Conservation (phyloP, 306 rosid genomes). For the Rosa rugosa region DNA sequence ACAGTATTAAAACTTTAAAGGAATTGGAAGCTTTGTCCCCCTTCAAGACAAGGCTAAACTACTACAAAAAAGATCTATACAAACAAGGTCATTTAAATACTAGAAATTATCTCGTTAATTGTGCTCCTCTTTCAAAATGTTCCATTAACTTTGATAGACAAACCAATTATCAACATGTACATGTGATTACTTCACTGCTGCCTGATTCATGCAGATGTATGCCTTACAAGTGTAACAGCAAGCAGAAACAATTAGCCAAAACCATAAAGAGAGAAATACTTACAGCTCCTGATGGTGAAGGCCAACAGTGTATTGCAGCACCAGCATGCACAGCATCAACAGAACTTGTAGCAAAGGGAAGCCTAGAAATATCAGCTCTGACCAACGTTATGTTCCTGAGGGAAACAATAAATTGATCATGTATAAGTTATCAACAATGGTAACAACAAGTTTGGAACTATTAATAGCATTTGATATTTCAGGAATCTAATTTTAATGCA, state of each 20-base stretch:
- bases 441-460: constrained; percentile 4
- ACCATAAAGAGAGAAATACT: constrained; percentile 32
- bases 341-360: constrained; percentile 85
- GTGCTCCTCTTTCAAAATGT: neutral
- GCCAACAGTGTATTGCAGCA: constrained; percentile 97
- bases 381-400: constrained; percentile 68
- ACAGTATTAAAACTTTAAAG: neutral
- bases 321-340: constrained; percentile 94
- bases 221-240: constrained; percentile 5
- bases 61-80: neutral
- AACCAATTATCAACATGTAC: neutral
- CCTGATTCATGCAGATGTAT: neutral
- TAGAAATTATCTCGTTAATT: neutral
- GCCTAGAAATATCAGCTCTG: constrained; percentile 91
- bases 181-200: neutral
- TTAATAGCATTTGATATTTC: neutral
- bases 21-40: neutral
- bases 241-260: constrained; percentile 28
- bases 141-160: neutral
- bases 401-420: constrained; percentile 3
- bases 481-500: constrained; percentile 14
- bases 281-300: constrained; percentile 86
- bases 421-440: constrained; percentile 15
- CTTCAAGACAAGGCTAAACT: neutral
- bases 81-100: neutral